Conservation (phyloP, 768 basidiomycete genomes). For the Tylopilus felleus region DNA sequence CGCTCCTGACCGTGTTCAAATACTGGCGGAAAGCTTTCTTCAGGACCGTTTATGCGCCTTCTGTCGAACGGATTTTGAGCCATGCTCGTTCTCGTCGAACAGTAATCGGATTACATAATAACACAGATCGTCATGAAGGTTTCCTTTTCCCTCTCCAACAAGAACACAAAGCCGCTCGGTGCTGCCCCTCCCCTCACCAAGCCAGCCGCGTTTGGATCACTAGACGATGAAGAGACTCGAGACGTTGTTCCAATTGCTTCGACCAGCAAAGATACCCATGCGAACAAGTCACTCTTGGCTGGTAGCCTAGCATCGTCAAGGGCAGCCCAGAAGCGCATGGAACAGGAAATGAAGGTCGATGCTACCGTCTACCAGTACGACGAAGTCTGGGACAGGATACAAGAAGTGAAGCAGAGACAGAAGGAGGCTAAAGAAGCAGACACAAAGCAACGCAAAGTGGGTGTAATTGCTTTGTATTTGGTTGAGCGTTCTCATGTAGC, state of each 20-base stretch:
- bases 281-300: constrained; percentile 55
- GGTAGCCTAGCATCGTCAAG: constrained; percentile 61
- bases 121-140: constrained; percentile 62
- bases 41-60: constrained; percentile 87
- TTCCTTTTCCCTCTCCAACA: constrained; percentile 73
- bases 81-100: constrained; percentile 27
- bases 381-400: constrained; percentile 95
- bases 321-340: constrained; percentile 67
- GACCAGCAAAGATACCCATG: constrained; percentile 38
- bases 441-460: constrained; percentile 71
- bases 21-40: constrained; percentile 67
- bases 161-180: constrained; percentile 54
- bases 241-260: constrained; percentile 48
- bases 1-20: constrained; percentile 43
- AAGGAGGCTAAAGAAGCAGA: constrained; percentile 78
- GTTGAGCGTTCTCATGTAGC: constrained; percentile 10
- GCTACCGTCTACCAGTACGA: constrained; percentile 90
- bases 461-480: constrained; percentile 18
- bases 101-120: constrained; percentile 23
- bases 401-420: constrained; percentile 72
- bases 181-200: constrained; percentile 51
- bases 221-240: constrained; percentile 59
- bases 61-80: constrained; percentile 70
- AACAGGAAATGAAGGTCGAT: constrained; percentile 77
- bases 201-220: constrained; percentile 59